Percentiles rank a stretch among this genome's conserved stretches.
Conservation (phyloP, 331 rosid genomes). For the Pyrus hybrid region DNA sequence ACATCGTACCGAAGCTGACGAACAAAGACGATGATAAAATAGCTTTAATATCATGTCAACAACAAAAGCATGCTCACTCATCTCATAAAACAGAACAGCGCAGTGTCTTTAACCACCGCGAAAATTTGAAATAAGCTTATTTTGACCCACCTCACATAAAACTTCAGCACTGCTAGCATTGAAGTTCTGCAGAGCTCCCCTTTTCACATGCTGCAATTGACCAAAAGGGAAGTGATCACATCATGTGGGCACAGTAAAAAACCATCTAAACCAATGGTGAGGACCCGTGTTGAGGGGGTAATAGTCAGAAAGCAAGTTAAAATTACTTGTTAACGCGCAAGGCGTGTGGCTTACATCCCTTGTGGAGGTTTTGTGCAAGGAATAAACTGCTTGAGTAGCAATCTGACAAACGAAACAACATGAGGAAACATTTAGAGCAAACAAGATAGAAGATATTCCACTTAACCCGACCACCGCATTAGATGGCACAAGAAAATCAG, state of each 20-base stretch:
- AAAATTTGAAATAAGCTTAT: background rate
- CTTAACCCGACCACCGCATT: background rate
- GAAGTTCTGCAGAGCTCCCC: slow-evolving; percentile 57
- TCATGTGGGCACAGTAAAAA: background rate
- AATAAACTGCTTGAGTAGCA: slow-evolving; percentile 91
- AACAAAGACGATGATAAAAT: slow-evolving; percentile 3
- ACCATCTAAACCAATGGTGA: background rate
- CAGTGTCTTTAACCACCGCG: too few relatives aligned
- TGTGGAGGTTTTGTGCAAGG: slow-evolving; percentile 82
- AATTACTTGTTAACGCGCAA: background rate
- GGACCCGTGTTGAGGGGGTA: too few relatives aligned
- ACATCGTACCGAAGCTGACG: slow-evolving; percentile 70
- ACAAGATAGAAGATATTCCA: background rate
- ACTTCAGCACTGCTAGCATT: slow-evolving; percentile 83
- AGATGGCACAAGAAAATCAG: background rate
- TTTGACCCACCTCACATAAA: slow-evolving; percentile 61
- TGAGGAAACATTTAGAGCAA: slow-evolving; percentile 2
- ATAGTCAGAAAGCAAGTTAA: background rate
- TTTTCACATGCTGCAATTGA: slow-evolving; percentile 72
- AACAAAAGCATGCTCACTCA: background rate
- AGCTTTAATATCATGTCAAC: background rate
- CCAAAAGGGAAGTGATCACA: slow-evolving; percentile 1
- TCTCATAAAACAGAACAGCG: background rate
- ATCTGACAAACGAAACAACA: slow-evolving; percentile 34
- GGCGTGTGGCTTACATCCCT: slow-evolving; percentile 58